Evolutionary conservation across 2,329 filamentous ascomycete species (phyloP).

Genomic region (Fusarium longipes): DNA sequence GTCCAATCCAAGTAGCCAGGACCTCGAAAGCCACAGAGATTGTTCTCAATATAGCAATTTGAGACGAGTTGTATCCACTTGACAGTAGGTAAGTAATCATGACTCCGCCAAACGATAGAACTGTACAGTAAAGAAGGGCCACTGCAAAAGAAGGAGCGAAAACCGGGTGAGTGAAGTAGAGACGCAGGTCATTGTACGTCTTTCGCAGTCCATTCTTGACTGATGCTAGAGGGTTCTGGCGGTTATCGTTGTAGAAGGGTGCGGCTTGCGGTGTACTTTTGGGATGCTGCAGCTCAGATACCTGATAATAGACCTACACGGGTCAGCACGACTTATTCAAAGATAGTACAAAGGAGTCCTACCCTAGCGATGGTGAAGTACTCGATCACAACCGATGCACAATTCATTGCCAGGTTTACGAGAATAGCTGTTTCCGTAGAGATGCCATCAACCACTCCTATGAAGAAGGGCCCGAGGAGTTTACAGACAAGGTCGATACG

Average conservation of each 20-base stretch:
- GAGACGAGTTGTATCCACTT: slow-evolving; percentile 61
- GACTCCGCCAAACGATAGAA: slow-evolving; percentile 68
- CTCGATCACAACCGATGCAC: slow-evolving; percentile 60
- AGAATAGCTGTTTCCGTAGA: slow-evolving; percentile 63
- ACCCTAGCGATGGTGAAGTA: slow-evolving; percentile 61
- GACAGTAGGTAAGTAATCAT: slow-evolving; percentile 73
- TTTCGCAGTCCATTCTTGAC: slow-evolving; percentile 24
- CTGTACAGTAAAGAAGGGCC: slow-evolving; percentile 71
- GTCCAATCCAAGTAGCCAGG: slow-evolving; percentile 69
- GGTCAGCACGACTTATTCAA: neutral
- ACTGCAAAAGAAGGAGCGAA: slow-evolving; percentile 71
- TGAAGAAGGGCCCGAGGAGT: slow-evolving; percentile 65
- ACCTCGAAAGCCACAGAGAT: slow-evolving; percentile 67
- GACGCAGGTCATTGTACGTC: slow-evolving; percentile 33
- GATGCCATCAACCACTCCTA: slow-evolving; percentile 62
- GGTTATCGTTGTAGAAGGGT: neutral
- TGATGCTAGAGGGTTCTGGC: neutral
- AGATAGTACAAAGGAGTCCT: neutral
- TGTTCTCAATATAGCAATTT: slow-evolving; percentile 65
- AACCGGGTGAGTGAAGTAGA: slow-evolving; percentile 65
- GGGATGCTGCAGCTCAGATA: slow-evolving; percentile 43
- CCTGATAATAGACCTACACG: slow-evolving; percentile 43
- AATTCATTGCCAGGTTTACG: slow-evolving; percentile 62
- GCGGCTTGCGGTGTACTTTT: slow-evolving; percentile 30
- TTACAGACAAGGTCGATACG: slow-evolving; percentile 71